A percentile compares a stretch with the other conserved stretches of the same genome.
Evolutionary conservation across 345 rosid species (phyloP).

Genomic region (Excoecaria agallocha): DNA sequence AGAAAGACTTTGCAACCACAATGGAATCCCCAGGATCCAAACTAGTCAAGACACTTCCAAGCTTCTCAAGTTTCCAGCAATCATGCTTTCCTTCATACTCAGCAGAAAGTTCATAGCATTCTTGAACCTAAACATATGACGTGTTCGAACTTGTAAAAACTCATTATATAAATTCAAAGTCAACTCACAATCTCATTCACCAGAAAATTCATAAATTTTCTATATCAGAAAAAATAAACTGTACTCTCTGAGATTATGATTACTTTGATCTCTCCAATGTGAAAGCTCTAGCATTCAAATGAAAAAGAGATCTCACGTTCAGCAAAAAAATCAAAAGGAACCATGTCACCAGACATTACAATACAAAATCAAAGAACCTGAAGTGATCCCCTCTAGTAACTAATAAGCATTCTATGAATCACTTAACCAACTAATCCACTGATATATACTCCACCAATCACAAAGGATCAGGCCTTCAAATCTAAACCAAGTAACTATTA

Average conservation of each 20-base stretch:
- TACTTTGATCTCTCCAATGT: not conserved
- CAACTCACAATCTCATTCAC: constrained; percentile 17
- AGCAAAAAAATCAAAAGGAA: not conserved
- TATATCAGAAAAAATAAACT: not conserved
- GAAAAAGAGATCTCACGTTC: no score
- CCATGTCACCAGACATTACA: not conserved
- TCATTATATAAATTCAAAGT: constrained; percentile 4
- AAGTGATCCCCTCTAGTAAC: not conserved
- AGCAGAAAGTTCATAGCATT: constrained; percentile 87
- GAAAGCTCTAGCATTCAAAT: not conserved
- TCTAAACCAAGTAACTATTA: no score
- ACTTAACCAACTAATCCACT: not conserved
- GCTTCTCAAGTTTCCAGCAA: constrained; percentile 75
- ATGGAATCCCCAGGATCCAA: constrained; percentile 97
- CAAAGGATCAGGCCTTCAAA: no score
- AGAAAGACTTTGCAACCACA: constrained; percentile 81
- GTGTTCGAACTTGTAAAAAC: not conserved
- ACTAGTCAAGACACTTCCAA: constrained; percentile 77
- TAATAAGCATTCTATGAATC: not conserved
- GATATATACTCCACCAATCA: not conserved
- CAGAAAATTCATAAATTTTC: constrained; percentile 14
- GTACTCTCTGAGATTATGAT: not conserved
- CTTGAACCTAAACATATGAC: constrained; percentile 70
- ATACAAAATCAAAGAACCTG: not conserved
- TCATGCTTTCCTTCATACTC: constrained; percentile 87